A percentile compares a stretch with the other conserved stretches of the same genome.
Conservation (phyloP, 2,329 filamentous ascomycete genomes). For the Aspergillus fischeri region DNA sequence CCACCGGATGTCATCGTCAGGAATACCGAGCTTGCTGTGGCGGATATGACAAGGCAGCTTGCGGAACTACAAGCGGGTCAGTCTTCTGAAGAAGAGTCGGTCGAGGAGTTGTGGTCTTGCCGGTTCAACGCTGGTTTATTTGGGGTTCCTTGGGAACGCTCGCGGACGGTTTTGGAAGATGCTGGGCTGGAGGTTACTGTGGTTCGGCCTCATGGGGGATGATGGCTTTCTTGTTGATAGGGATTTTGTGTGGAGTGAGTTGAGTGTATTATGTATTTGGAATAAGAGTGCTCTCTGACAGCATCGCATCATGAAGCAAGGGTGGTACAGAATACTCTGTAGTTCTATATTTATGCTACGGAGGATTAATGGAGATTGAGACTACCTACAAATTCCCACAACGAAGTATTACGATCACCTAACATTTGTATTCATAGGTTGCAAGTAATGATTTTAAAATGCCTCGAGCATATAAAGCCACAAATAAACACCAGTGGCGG, state of each 20-base stretch:
- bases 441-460: not conserved
- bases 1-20: constrained; percentile 42
- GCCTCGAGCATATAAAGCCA: not conserved
- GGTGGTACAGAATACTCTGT: not conserved
- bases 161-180: constrained; percentile 41
- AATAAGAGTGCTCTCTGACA: not conserved
- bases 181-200: constrained; percentile 35
- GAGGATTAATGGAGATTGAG: not conserved
- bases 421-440: not conserved
- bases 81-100: constrained; percentile 3
- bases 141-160: constrained; percentile 51
- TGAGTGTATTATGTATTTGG: not conserved
- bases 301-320: not conserved
- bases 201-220: constrained; percentile 23
- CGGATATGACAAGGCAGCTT: constrained; percentile 45
- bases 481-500: not conserved
- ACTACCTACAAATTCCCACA: not conserved
- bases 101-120: constrained; percentile 45
- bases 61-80: constrained; percentile 19
- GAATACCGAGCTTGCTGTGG: constrained; percentile 48
- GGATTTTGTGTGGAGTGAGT: not conserved
- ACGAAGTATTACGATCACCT: not conserved
- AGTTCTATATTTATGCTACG: not conserved
- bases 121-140: constrained; percentile 58
- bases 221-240: not conserved